These are phyloP conservation scores for Raphanus sativus DNA, from an alignment of 345 rosid genomes.

Conservation along the genomic window DNA sequence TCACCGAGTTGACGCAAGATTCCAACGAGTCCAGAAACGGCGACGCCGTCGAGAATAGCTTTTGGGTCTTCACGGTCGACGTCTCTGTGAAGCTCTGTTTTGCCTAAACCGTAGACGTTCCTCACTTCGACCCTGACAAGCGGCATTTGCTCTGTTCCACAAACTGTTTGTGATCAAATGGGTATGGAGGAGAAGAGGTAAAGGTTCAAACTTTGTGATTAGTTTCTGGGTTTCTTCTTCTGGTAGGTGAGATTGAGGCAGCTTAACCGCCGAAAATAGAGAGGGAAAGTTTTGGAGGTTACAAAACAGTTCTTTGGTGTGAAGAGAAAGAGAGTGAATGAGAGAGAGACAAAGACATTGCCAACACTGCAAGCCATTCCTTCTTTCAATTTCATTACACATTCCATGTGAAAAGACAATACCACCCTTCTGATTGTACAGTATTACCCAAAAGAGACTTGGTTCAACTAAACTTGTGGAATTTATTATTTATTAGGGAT, in stretches of 20 bases:
- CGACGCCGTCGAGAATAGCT: slow-evolving; percentile 79
- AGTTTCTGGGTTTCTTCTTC: neutral
- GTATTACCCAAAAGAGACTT: slow-evolving; percentile 1
- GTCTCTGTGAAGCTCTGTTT: slow-evolving; percentile 70
- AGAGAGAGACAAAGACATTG: slow-evolving; percentile 46
- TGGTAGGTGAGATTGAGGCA: slow-evolving; percentile 64
- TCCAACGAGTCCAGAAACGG: slow-evolving; percentile 92
- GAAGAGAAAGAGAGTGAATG: neutral
- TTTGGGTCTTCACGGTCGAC: slow-evolving; percentile 84
- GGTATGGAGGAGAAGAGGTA: slow-evolving; percentile 16
- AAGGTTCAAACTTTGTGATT: neutral
- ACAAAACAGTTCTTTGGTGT: slow-evolving; percentile 17
- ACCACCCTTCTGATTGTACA: slow-evolving; percentile 23
- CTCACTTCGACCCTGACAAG: slow-evolving; percentile 66
- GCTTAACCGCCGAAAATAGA: slow-evolving; percentile 70
- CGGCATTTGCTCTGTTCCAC: slow-evolving; percentile 57
- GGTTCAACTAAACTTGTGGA: neutral
- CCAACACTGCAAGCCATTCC: slow-evolving; percentile 80
- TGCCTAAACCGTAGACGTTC: slow-evolving; percentile 74
- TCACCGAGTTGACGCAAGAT: slow-evolving; percentile 98
- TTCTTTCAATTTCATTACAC: neutral
- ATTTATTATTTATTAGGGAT: neutral
- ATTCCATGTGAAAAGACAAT: slow-evolving; percentile 3
- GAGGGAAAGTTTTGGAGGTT: slow-evolving; percentile 29
- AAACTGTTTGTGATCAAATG: slow-evolving; percentile 1